Base-by-base conservation (phyloP, 495 filamentous ascomycete genomes). In the Letharia lupina region DNA sequence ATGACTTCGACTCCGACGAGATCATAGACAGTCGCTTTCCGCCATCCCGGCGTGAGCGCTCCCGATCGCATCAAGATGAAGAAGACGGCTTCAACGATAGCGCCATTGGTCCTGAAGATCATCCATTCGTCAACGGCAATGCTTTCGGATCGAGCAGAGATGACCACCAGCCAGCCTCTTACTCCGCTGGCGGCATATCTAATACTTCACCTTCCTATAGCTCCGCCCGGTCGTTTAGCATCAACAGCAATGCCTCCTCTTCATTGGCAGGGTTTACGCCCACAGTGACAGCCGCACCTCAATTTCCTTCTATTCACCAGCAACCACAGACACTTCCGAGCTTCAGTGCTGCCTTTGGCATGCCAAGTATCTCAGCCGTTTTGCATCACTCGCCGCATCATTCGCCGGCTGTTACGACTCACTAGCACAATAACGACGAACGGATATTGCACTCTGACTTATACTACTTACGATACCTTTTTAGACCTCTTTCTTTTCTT, bases 201-300 rank as follows among this genome's bases (percentile, higher is more conserved):
- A 33, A 45, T 28, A 16, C 54, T 5, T 59, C 47, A 28, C 62
- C 59, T 42, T 50, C 64, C 4, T 64, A 61, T 37, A 66, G 59
- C 20, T 58, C 64, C 50, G 56, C 16, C 15, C 64, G 68, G n/a
- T 59, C 68, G 6, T 66, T 60, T 56, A 69, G 68, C 65, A 60
- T 54, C 23, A 54, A 54, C 28, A 54, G 52, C 10, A 56, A 56
- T 56, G 52, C 52, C 15, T 35, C 44, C 39, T 20, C 64, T 41
- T 62, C 67, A 41, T 57, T 63, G 3, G 31, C 66, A 16, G 44
- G 52, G 2, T 59, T 57, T n/a, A 66, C 68, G 45, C 64, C 68
- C 20, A 69, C 68, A 9, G 63, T 67, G 39, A 54, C 64, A 9
- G 31, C 61, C 31, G 52, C 68, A n/a, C 59, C 68, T 8, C 28